Evolutionary conservation across 2,329 filamentous ascomycete genomes (phyloP).

Genomic region (Colletotrichum sp.): DNA sequence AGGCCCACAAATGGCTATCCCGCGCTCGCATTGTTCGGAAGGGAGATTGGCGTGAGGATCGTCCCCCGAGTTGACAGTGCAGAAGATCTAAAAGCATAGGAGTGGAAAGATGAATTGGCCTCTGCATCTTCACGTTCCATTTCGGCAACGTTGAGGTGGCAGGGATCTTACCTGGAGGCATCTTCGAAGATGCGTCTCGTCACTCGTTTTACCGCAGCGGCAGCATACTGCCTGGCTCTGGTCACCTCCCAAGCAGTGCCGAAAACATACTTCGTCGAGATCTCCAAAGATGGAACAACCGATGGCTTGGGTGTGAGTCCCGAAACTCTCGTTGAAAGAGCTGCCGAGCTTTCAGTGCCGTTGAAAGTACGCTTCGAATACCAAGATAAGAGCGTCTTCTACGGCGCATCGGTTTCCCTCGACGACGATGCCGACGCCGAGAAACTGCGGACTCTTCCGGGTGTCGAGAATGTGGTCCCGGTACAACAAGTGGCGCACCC

Average conservation of each 20-base stretch:
- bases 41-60: neutral
- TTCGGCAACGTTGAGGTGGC: neutral
- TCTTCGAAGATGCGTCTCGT: neutral
- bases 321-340: neutral
- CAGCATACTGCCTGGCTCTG: neutral
- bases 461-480: neutral
- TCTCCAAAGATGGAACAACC: neutral
- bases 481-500: neutral
- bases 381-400: neutral
- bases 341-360: neutral
- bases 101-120: neutral
- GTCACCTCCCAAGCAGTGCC: neutral
- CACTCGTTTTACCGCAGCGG: neutral
- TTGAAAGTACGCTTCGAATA: constrained; percentile 1
- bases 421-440: neutral
- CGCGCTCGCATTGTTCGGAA: neutral
- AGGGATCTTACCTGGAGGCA: neutral
- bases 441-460: neutral
- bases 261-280: neutral
- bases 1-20: neutral
- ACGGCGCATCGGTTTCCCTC: neutral
- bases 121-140: neutral
- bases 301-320: neutral
- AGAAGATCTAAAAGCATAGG: neutral
- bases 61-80: neutral